phyloP scores from a whole-genome alignment of 2,329 filamentous ascomycete species.

The Pseudogymnoascus sp. region DNA sequence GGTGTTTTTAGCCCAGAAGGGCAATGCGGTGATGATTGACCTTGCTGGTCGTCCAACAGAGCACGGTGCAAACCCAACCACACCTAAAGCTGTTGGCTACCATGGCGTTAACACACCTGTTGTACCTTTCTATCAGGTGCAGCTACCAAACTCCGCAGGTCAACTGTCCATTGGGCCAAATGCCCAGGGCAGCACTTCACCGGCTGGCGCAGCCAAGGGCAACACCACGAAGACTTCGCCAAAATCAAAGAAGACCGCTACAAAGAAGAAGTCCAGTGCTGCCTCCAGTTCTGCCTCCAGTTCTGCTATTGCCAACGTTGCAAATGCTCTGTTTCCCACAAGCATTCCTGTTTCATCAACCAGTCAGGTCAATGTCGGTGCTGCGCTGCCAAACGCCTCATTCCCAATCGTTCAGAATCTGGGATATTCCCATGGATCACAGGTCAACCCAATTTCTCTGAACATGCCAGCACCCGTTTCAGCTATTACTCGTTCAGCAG shows the following conservation, averaged over 20 bases:
- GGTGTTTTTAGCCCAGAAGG: background rate
- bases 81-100: background rate
- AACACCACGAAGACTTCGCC: background rate
- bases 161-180: background rate
- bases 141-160: background rate
- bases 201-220: background rate
- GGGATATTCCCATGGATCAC: background rate
- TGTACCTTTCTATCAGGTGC: background rate
- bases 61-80: background rate
- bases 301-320: background rate
- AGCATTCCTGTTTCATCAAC: background rate
- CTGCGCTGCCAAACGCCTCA: background rate
- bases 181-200: background rate
- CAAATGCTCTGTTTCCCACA: background rate
- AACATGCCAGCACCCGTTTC: background rate
- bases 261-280: background rate
- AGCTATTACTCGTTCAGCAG: background rate
- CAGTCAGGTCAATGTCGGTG: background rate
- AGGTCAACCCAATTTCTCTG: background rate
- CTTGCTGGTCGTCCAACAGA: background rate
- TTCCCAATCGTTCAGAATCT: background rate
- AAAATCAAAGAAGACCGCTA: background rate
- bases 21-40: background rate
- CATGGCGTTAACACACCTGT: background rate
- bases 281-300: background rate